Percentiles rank a stretch among this genome's conserved stretches.
Evolutionary conservation across 106 monocot species (phyloP).

Genomic region (Dendrobium huoshanense): DNA sequence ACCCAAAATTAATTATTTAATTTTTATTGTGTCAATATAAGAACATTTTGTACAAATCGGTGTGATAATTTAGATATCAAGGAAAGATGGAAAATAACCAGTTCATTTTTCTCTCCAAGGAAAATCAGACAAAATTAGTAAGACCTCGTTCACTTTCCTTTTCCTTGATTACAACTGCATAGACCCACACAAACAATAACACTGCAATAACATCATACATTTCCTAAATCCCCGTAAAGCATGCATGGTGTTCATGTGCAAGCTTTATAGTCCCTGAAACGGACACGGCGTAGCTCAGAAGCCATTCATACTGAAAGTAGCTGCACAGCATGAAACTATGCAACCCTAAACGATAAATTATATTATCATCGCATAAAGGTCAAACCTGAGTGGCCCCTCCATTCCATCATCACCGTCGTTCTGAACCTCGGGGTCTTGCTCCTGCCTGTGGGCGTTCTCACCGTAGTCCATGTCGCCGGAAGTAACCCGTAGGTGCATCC

Average conservation of each 20-base stretch:
- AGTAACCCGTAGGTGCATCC: background rate
- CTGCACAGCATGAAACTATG: too few species aligned
- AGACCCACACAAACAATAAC: background rate
- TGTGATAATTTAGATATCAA: background rate
- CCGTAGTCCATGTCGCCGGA: conserved; percentile 3
- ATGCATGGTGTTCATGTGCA: background rate
- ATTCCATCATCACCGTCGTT: conserved; percentile 10
- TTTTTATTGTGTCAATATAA: too few species aligned
- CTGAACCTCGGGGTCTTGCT: conserved; percentile 1
- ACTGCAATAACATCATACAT: background rate
- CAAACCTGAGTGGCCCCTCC: conserved; percentile 11
- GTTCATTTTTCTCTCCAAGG: background rate
- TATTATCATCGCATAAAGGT: background rate
- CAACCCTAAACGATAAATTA: background rate
- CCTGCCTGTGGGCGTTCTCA: background rate
- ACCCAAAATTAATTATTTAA: too few species aligned
- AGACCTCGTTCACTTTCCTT: background rate
- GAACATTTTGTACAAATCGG: background rate
- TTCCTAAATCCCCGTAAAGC: background rate
- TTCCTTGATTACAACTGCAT: background rate
- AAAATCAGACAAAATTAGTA: background rate
- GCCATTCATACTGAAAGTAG: too few species aligned
- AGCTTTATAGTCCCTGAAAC: background rate
- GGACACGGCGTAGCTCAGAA: background rate
- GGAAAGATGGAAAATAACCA: too few species aligned